Base-by-base conservation (phyloP, 2,329 filamentous ascomycete genomes). In the Aspergillus piperis region DNA sequence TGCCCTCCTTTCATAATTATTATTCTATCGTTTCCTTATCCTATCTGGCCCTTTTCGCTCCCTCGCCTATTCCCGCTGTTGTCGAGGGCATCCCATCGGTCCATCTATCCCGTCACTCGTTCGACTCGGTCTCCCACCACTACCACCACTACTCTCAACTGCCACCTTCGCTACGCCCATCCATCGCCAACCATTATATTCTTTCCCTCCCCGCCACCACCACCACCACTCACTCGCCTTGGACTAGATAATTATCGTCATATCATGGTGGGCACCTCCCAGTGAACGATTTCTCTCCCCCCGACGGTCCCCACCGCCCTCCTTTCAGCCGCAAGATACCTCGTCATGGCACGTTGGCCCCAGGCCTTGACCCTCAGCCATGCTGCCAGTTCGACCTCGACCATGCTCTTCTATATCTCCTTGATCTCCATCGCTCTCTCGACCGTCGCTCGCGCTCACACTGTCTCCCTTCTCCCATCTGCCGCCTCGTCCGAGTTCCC, bases 401-500 rank as follows among this genome's bases (percentile, higher is more conserved):
- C 47, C 47, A 30, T 62, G 48, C n/a, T 64, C 36, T 52, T 60
- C 38, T 53, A 56, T 38, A 61, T 66, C 38, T 48, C 67, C 21
- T 60, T 60, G 15, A 54, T 59, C 55, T 47, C 64, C 57, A 52
- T 69, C 57, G 61, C 66, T 57, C 38, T 66, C 54, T 66, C 64
- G 15, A 38, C 54, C 66, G 27, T 67, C 38, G 23, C 66, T 55
- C 57, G 60, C 71, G 48, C 58, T 68, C 58, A 62, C 60, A 47
- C 57, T 70, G 64, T 68, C 55, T 63, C 64, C 55, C 70, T 79
- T 23, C 59, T 78, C 41, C 77, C 77, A 44, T 70, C 74, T 8
- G 60, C 74, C 10, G 71, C 74, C 50, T 77, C 77, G 39, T 63
- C 65, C 44, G 75, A 81, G 44, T 83, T 91, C 52, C 89, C 89